phyloP scores from a whole-genome alignment of 169 alveolate species.

The Plasmodium yoelii region DNA sequence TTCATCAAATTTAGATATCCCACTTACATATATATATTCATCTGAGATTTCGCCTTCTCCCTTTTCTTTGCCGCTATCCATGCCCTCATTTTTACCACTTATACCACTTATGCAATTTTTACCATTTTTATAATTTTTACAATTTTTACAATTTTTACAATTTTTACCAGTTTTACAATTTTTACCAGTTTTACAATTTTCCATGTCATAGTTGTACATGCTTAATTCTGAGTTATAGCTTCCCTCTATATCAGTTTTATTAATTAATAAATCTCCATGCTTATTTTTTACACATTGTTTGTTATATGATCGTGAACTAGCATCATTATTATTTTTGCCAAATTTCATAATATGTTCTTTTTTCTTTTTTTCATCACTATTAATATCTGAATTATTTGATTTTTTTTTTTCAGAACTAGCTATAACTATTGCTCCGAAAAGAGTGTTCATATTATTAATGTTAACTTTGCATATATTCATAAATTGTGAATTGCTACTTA shows the following conservation, averaged over 20 bases:
- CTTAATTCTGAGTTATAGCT: not conserved
- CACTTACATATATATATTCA: constrained; percentile 36
- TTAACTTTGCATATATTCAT: constrained; percentile 73
- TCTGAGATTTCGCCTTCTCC: not conserved
- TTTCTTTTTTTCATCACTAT: not conserved
- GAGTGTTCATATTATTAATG: constrained; percentile 55
- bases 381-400: constrained; percentile 6
- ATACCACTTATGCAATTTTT: too few species aligned
- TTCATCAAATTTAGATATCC: constrained; percentile 43
- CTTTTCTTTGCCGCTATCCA: not conserved
- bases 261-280: not conserved
- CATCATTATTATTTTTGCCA: not conserved
- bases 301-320: too few species aligned
- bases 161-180: too few species aligned
- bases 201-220: not conserved
- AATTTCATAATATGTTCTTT: not conserved
- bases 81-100: not conserved
- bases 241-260: not conserved
- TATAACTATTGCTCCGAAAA: constrained; percentile 42
- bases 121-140: too few species aligned
- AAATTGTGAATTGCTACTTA: constrained; percentile 69
- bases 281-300: not conserved
- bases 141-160: too few species aligned
- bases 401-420: constrained; percentile 2
- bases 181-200: not conserved